Base-by-base conservation (phyloP, 2,329 filamentous ascomycete species). In the Passalora sequoiae region DNA sequence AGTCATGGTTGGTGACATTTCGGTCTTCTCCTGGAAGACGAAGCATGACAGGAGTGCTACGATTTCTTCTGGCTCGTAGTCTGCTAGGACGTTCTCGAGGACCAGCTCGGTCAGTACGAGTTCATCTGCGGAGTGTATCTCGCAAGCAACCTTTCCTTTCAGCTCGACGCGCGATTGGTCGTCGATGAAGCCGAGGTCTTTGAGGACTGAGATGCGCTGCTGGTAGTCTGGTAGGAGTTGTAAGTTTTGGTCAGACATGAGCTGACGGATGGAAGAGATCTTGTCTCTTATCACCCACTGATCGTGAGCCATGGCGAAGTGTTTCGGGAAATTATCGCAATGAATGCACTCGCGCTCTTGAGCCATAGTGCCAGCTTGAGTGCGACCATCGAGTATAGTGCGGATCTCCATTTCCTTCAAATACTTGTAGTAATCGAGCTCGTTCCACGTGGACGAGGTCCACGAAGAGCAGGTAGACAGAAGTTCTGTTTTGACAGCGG, bases 91-190 rank as follows among this genome's bases (percentile, higher is more conserved):
- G 58, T 98, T 98, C 67, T 98, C 92, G 13, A 98, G 81, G 36
- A 98, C 89, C 4, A 97, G 78, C 64, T 98, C 92, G 0, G 92
- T 98, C 13, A 98, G 78, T 1, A 98, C 91, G 0, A 98, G 77
- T 66, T 98, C 92, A 62, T 97, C 91, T 13, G 89, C 89, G 0
- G 91, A 96, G 67, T 97, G 92, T 47, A 98, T 91, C 70, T 98
- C 92, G 69, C 92, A 98, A 4, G 92, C 92, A 16, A 98, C 92
- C 66, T 97, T 97, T 66, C 92, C 92, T 69, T 98, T 98, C 51
- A 98, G 78, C 68, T 94, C 86, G 28, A 98, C 94, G 16, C 91
- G 83, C 4, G 83, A 83, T 32, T 84, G 81, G 3, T 85, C 81
- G 59, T 98, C 92, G 55, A 98, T 85, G 64, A 98, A 98, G 4